Base-by-base conservation (phyloP, 129 eudicot species). In the Tagetes erecta region DNA sequence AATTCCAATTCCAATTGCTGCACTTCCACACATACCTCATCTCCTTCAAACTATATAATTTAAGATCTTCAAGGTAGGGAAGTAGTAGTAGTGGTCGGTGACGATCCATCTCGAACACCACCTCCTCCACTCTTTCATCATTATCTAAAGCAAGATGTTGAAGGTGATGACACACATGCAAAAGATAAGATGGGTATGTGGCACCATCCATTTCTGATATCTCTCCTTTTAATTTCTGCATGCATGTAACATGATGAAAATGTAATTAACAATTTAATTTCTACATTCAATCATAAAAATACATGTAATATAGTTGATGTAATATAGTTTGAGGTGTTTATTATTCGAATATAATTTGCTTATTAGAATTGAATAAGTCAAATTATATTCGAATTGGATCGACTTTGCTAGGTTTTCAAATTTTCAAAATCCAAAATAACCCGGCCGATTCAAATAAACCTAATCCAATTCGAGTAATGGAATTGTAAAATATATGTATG, bases 11-110 rank as follows among this genome's bases (percentile, higher is more conserved):
- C 72, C 72, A 44, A 44, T 67, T 20, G 27, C 27, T 67, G 53
- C 72, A 67, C 56, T 10, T 67, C 72, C 75, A 70, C 75, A 70
- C 64, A 51, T 70, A 64, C 51, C 37, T 36, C 75, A 51, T 52
- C 36, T 55, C 8, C 8, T 35, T 3, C 35, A 69, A 20, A 0
- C 0, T 0, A 0, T 0, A 0, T 53, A 71, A 10, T 0, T 0
- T 0, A 2, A 71, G n/a, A 53, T 4, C 2, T 50, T 71, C 1
- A 13, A 72, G 67, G 44, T 6, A 3, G 7, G 42, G 76, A 3
- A 57, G 75, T 8, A 51, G 65, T 20, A 20, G 27, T 0, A 4
- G 65, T 52, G 3, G 76, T 31, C 31, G 59, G 2, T 12, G 57
- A 46, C 5, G 45, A 20, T 57, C 76, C 13, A 57, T 72, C 5